Percentiles rank a stretch among this genome's conserved stretches.
phyloP scores from a whole-genome alignment of 2,329 filamentous ascomycete species.

The Rhinocladiella similis region DNA sequence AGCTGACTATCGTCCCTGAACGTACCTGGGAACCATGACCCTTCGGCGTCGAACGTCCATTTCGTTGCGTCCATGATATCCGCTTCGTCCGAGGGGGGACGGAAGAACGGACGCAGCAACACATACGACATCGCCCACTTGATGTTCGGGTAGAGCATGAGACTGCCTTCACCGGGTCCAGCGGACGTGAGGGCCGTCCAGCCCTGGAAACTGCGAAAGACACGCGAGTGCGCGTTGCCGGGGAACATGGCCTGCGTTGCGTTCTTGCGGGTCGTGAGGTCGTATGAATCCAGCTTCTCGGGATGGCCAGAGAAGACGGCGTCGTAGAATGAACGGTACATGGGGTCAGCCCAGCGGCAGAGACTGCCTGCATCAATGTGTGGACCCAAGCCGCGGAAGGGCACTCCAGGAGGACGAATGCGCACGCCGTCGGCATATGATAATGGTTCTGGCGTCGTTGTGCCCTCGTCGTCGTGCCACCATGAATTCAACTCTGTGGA shows the following conservation, averaged over 20 bases:
- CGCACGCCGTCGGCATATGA: constrained; percentile 44
- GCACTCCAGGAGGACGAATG: constrained; percentile 39
- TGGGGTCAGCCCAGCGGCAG: constrained; percentile 43
- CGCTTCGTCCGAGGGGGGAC: constrained; percentile 31
- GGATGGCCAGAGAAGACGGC: constrained; percentile 41
- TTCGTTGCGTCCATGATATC: constrained; percentile 40
- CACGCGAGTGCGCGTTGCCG: constrained; percentile 39
- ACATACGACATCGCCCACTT: constrained; percentile 41
- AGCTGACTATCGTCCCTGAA: constrained; percentile 37
- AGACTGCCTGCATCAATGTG: constrained; percentile 48
- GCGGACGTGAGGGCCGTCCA: constrained; percentile 45
- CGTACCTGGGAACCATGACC: constrained; percentile 42
- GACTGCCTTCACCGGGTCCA: constrained; percentile 37
- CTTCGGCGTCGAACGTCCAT: constrained; percentile 38
- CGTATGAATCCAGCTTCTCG: constrained; percentile 40
- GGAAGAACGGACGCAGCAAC: constrained; percentile 46
- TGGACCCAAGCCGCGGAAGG: constrained; percentile 44
- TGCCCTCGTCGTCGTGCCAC: constrained; percentile 37
- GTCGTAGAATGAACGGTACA: constrained; percentile 40
- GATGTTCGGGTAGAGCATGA: constrained; percentile 44
- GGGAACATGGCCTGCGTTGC: constrained; percentile 35
- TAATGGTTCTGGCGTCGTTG: constrained; percentile 38
- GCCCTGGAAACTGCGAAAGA: constrained; percentile 43
- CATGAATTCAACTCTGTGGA: constrained; percentile 41
- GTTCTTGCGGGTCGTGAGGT: constrained; percentile 37